phyloP scores from a whole-genome alignment of 2,329 filamentous ascomycete species.

The Ceratocystis huliohia region DNA sequence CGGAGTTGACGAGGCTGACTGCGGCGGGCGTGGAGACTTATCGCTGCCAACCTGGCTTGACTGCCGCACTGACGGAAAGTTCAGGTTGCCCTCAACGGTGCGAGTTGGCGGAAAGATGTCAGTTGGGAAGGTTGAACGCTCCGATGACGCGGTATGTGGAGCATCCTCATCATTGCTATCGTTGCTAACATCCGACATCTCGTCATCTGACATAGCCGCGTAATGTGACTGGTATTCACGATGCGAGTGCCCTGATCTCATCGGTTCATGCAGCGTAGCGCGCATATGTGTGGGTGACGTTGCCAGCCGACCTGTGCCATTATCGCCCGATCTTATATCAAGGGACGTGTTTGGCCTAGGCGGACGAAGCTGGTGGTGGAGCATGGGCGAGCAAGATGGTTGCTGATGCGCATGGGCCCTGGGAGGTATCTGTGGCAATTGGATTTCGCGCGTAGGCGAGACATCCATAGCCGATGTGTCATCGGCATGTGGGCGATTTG shows the following conservation, averaged over 20 bases:
- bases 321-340: slow-evolving; percentile 38
- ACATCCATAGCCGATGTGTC: neutral
- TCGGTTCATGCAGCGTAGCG: neutral
- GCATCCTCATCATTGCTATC: neutral
- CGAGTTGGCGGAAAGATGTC: slow-evolving; percentile 15
- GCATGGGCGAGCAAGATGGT: neutral
- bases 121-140: slow-evolving; percentile 15
- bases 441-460: neutral
- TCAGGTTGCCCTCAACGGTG: slow-evolving; percentile 11
- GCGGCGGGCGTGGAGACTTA: neutral
- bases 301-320: slow-evolving; percentile 49
- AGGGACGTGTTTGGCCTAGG: slow-evolving; percentile 31
- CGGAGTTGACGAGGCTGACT: neutral
- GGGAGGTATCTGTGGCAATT: neutral
- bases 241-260: neutral
- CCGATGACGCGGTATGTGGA: neutral
- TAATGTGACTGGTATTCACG: slow-evolving; percentile 22
- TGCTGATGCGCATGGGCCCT: neutral
- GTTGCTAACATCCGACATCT: neutral
- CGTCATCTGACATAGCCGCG: neutral
- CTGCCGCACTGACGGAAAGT: slow-evolving; percentile 15
- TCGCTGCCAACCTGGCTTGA: neutral
- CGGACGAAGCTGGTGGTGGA: slow-evolving; percentile 23
- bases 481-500: neutral
- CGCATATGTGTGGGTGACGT: slow-evolving; percentile 38